These are phyloP conservation scores for Meredithiella fracta DNA, from an alignment of 2,329 filamentous ascomycete species.

Conservation along the genomic window DNA sequence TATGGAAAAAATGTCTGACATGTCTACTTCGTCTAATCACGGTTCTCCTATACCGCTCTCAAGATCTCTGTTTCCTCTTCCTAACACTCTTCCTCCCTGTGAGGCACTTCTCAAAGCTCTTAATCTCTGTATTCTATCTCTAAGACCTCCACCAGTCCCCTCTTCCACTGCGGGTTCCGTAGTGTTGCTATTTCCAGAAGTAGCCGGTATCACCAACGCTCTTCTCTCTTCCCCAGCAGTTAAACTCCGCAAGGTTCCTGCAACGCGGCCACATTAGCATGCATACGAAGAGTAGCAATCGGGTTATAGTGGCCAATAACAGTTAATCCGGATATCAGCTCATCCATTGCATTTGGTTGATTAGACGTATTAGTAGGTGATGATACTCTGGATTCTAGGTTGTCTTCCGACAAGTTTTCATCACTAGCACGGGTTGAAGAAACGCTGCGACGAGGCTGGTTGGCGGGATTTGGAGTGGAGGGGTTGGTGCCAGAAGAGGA, in stretches of 20 bases:
- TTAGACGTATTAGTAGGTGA: neutral
- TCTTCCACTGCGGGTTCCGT: neutral
- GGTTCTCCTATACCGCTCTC: neutral
- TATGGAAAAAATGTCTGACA: neutral
- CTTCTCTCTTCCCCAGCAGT: neutral
- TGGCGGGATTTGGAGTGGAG: neutral
- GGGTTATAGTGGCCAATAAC: constrained; percentile 38
- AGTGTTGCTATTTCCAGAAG: neutral
- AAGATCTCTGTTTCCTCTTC: neutral
- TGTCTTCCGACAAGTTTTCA: neutral
- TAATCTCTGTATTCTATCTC: neutral
- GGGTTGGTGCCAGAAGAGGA: no score
- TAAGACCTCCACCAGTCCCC: neutral
- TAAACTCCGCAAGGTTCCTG: neutral
- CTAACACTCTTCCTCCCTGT: neutral
- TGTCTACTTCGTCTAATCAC: neutral
- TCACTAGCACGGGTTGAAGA: constrained; percentile 3
- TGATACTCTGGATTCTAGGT: neutral
- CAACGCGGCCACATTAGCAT: neutral
- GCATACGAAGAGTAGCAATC: constrained; percentile 24
- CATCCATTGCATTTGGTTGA: constrained; percentile 18
- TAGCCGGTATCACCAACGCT: neutral
- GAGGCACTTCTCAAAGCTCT: neutral
- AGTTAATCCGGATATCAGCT: constrained; percentile 38
- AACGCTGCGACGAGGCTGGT: neutral